Base-by-base conservation (phyloP, 139 green algal genomes). In the Chlamydomonas sphaeroides region DNA sequence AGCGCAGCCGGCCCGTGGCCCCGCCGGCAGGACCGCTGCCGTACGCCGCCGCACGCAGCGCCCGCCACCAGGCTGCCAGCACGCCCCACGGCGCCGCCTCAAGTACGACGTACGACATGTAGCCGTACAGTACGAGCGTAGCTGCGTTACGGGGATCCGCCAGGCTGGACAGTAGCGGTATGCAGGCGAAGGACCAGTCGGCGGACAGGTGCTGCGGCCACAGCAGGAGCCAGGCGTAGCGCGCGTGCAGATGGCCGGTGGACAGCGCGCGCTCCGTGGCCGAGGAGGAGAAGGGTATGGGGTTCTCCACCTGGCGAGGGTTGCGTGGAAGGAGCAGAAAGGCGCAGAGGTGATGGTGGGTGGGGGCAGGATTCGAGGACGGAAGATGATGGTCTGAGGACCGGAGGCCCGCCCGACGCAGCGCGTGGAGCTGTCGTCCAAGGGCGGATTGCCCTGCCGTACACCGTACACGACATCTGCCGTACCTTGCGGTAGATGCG, bases 141-240 rank as follows among this genome's bases (percentile, higher is more conserved):
- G 78, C 67, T 0, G 62, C 32, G 72, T 95, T 96, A 38, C 93
- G 84, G 2, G 78, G 79, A 67, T 97, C 93, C 0, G 5, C 28
- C 8, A 85, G 38, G 21, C 26, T 28, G 26, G 88, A 77, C 6
- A 96, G 86, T 38, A 93, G 78, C 0, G 91, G 88, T 7, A 97
- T 83, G 84, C 94, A 97, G 38, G 63, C 69, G 80, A 90, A 96
- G 20, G 92, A 96, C 94, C 93, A 97, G 87, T 97, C 93, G 4
- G 92, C 91, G 18, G 91, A 95, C 65, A 97, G 85, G 39, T 90
- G 86, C 26, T 80, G 20, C 0, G 94, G 94, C 45, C 65, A 66
- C 32, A 96, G 51, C 82, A 97, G 88, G 49, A 95, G 86, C 26
- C 63, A 53, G 28, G 79, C 83, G 85, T 97, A 97, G 23, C 68